Evolutionary conservation across 1,284 basidiomycete genomes (phyloP), one percentile per base, ranked within the genome.

Genomic region (Tilletia walkeri): DNA sequence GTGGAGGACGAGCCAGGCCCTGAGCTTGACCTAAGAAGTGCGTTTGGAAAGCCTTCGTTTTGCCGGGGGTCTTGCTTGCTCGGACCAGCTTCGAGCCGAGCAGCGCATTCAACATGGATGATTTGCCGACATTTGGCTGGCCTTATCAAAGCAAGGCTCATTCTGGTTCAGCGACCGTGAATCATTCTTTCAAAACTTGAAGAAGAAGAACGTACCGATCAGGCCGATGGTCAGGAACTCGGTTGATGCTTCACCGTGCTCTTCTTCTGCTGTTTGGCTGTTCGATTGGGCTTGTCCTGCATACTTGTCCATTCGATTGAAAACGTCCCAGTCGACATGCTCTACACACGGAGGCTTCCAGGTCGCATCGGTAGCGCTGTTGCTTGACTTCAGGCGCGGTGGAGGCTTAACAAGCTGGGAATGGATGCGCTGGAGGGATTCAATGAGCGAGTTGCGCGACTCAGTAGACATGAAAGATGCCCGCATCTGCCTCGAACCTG

Each of bases 41-140:
- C 0, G 94, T 95, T 84, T 95, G 93, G 82, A 93, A 94, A 81
- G 95, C 93, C 84, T 94, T 95, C 2, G 93, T 95, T 87, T 96
- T 96, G 70, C 94, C 94, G 0, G 94, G 94, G 0, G 92, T 95
- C 73, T 90, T 89, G 3, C 92, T 94, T 3, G 94, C 93, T 73
- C 90, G 88, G 0, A 95, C 94, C 80, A 89, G 90, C 67, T 87
- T 88, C n/a, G 86, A 86, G 14, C 92, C 93, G 75, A 97, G 91
- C 3, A 97, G 85, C 0, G 94, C 94, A 80, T 97, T 97, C 59
- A 97, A 85, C 2, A 96, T 85, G 0, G 92, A 93, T 0, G 92
- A 93, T 82, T 97, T 97, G 38, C 94, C 94, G 45, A 95, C 93
- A 81, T 95, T 96, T 9, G 94, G 94, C 80, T 95, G 93, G 10